phyloP scores from a whole-genome alignment of 495 filamentous ascomycete species.

The Friedmanniomyces simplex region DNA sequence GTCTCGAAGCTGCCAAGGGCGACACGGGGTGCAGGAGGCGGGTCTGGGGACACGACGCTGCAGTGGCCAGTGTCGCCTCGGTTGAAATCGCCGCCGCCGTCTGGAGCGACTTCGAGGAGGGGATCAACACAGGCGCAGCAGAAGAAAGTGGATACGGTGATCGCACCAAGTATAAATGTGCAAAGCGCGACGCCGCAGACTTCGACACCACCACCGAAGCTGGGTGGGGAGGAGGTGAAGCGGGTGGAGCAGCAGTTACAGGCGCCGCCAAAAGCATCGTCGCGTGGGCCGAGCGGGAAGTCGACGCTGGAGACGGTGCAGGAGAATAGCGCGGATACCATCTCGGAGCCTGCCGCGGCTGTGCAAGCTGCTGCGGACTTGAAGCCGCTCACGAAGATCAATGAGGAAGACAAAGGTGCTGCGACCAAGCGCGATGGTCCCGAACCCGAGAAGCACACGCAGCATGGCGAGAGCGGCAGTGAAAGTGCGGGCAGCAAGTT shows the following conservation, averaged over 20 bases:
- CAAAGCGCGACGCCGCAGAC: conserved; percentile 42
- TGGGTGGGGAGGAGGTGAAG: conserved; percentile 40
- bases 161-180: conserved; percentile 43
- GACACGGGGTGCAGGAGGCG: conserved; percentile 44
- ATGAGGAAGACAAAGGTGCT: conserved; percentile 38
- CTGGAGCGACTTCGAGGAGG: conserved; percentile 26
- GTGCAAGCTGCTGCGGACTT: conserved; percentile 17
- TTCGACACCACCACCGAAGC: conserved; percentile 42
- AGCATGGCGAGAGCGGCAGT: conserved; percentile 46
- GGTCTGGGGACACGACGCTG: conserved; percentile 42
- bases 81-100: conserved; percentile 57
- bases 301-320: conserved; percentile 84
- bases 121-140: conserved; percentile 27
- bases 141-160: conserved; percentile 24
- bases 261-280: conserved; percentile 28
- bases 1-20: conserved; percentile 49
- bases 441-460: conserved; percentile 18
- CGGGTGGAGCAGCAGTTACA: conserved; percentile 46
- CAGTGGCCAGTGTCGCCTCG: conserved; percentile 59
- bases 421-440: conserved; percentile 31
- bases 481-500: conserved; percentile 44
- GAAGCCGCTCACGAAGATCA: conserved; percentile 28
- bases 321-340: conserved; percentile 57
- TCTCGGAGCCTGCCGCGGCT: conserved; percentile 14
- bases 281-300: conserved; percentile 54